These are phyloP conservation scores for Mangifera indica DNA, from an alignment of 345 rosid species.

Conservation along the genomic window DNA sequence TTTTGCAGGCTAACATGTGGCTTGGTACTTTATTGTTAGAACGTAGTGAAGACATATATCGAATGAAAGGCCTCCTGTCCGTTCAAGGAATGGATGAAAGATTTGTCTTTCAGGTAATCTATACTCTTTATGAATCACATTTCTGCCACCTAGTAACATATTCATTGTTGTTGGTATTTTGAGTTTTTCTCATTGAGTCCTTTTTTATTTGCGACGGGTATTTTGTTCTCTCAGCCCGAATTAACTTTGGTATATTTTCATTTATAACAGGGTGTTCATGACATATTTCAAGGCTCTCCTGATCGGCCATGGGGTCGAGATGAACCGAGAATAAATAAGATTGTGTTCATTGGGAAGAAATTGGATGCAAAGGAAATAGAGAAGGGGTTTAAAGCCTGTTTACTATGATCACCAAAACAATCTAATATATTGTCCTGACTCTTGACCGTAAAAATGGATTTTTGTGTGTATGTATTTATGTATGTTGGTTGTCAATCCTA, in stretches of 20 bases:
- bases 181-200: too few relatives aligned
- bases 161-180: too few relatives aligned
- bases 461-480: background rate
- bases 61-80: conserved; percentile 93
- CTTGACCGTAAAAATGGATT: background rate
- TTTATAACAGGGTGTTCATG: conserved; percentile 70
- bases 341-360: conserved; percentile 95
- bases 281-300: conserved; percentile 94
- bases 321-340: conserved; percentile 75
- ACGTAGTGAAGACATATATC: conserved; percentile 82
- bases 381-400: conserved; percentile 81
- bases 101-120: conserved; percentile 82
- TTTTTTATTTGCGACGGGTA: background rate
- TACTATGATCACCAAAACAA: conserved; percentile 36
- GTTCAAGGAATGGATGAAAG: conserved; percentile 82
- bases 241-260: background rate
- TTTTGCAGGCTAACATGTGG: conserved; percentile 83
- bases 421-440: background rate
- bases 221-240: background rate
- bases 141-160: too few relatives aligned
- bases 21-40: conserved; percentile 84
- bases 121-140: background rate
- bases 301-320: conserved; percentile 72
- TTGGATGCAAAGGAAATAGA: conserved; percentile 68
- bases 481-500: background rate